These are phyloP conservation scores for Trichomonascaceae sp. DNA, from an alignment of 1,139 yeast genomes.

Conservation along the genomic window DNA sequence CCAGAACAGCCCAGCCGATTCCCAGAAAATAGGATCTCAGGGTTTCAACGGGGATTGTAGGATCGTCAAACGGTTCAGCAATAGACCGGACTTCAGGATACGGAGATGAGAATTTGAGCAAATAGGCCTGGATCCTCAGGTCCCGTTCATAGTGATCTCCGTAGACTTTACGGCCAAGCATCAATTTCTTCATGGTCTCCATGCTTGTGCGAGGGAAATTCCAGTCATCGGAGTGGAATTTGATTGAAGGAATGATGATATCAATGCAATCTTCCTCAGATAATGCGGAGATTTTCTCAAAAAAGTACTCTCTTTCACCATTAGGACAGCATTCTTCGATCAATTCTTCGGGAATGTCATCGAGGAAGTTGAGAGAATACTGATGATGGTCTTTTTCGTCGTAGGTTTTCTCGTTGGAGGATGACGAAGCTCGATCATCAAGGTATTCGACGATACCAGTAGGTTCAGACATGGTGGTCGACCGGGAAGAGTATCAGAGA, in stretches of 20 bases:
- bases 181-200: conserved; percentile 26
- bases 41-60: conserved; percentile 47
- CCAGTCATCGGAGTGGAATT: conserved; percentile 43
- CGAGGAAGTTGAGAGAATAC: not conserved
- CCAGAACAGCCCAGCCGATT: conserved; percentile 49
- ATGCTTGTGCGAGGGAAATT: conserved; percentile 43
- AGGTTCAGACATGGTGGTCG: not conserved
- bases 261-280: conserved; percentile 38
- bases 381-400: not conserved
- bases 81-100: conserved; percentile 51
- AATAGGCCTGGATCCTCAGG: conserved; percentile 43
- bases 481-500: not conserved
- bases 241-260: conserved; percentile 36
- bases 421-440: not conserved
- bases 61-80: conserved; percentile 35
- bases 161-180: conserved; percentile 19
- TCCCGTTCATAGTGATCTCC: conserved; percentile 25
- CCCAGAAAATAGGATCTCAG: conserved; percentile 52
- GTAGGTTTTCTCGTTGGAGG: not conserved
- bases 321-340: conserved; percentile 11
- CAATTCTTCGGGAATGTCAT: conserved; percentile 1
- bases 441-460: not conserved
- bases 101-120: conserved; percentile 51
- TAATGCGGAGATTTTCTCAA: conserved; percentile 19
- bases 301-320: conserved; percentile 8